Evolutionary conservation across 2,329 filamentous ascomycete genomes (phyloP), one percentile per base, ranked within the genome.

Genomic region (Xylariaceae sp.): DNA sequence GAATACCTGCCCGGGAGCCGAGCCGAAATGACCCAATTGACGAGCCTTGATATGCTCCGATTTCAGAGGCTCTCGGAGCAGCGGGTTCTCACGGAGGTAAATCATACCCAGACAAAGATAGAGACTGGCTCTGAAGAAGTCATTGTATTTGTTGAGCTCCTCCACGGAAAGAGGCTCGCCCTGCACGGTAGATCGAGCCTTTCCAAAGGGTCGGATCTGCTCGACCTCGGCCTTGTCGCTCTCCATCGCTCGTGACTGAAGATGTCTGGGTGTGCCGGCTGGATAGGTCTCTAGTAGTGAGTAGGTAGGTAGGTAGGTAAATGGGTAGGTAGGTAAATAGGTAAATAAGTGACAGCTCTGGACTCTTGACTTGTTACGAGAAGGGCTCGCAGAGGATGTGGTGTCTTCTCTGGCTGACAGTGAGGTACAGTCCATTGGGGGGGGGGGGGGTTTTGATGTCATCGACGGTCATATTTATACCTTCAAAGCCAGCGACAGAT

Each of bases 51-150:
- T 71, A 57, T 89, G 82, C 40, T 87, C 79, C 24, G 76, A 67
- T 52, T 78, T 78, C 49, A 88, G 72, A 1, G 83, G 82, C 52
- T 88, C 78, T 45, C 74, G 74, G 33, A 90, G 77, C 11, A 90
- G 73, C 12, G 85, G 82, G 49, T 90, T 90, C 30, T 83, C 73
- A 50, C 77, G 78, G 44, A 90, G 77, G 57, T 89, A 89, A 53
- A 90, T 84, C 86, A 90, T 89, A 47, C 85, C 86, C 37, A 89
- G 66, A 51, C 82, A 83, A 38, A 89, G 75, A 59, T 89, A 89
- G 58, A 88, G 67, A 50, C 81, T 85, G 40, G 85, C 85, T 49
- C 81, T 77, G 70, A 88, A 89, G 64, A 83, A 89, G 54, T 83
- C 79, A 57, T 82, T 81, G 63, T 81, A 82, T 61, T 83, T 79